Evolutionary conservation across 2,329 filamentous ascomycete species (phyloP), one percentile per base, ranked within the genome.

Genomic region (Penicillium concentricum): DNA sequence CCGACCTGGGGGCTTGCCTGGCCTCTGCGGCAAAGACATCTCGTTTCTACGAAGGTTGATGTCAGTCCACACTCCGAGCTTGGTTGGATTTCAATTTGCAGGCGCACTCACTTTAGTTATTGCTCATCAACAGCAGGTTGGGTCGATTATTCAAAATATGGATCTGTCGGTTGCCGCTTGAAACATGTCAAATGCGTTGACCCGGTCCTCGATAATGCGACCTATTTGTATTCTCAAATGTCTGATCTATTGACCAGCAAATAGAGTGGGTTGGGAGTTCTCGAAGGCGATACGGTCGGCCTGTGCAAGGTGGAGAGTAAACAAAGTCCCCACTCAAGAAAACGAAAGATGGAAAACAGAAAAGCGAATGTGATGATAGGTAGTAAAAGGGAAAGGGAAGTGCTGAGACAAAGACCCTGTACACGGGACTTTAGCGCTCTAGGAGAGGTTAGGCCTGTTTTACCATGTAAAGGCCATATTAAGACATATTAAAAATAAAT

Each of bases 1-100:
- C 54, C 81, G 81, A 60, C 86, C 82, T 64, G 82, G 81, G 55
- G 79, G 82, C 64, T 82, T 82, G 69, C 86, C 85, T 56, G 89
- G 88, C 73, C 88, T 82, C 65, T 79, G 81, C 57, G 82, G 81
- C 62, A 82, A 73, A 66, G 82, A 81, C 78, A 80, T 81, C 54
- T 39, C 38, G 28, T 16, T 61, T 43, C 61, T 66, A 49, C 16
- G 12, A 4, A 37, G 5, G 12, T 45, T 34, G 32, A 37, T 24
- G 35, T 44, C 3, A 52, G 44, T 10, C 20, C 5, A 6, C 12
- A 22, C 18, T 34, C 4, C 4, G 15, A 2, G 16, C 10, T 20
- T 15, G 10, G 9, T n/a, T n/a, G 15, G 7, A 22, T 13, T 22
- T n/a, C 2, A 6, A 10, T 15, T 13, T 5, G 37, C 39, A 50